phyloP scores from a whole-genome alignment of 2,329 filamentous ascomycete species.

The Periconia sp. region DNA sequence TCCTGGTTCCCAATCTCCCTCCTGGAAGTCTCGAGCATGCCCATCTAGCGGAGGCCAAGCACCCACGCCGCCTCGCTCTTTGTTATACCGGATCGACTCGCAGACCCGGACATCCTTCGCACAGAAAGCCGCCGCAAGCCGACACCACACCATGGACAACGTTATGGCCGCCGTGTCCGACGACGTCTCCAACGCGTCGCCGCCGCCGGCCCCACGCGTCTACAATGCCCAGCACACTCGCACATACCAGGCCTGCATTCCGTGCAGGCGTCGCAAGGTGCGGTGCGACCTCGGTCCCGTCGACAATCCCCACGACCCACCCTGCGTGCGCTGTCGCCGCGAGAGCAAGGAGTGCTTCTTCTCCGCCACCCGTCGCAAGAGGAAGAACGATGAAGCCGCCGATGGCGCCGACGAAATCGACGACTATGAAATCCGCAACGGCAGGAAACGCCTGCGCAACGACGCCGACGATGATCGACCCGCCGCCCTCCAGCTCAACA shows the following conservation, averaged over 20 bases:
- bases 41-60: constrained; percentile 1
- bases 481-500: constrained; percentile 26
- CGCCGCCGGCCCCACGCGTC: constrained; percentile 19
- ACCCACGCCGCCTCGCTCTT: background rate
- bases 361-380: constrained; percentile 90
- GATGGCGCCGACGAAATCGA: constrained; percentile 52
- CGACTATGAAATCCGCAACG: constrained; percentile 76
- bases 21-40: constrained; percentile 1
- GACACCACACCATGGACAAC: constrained; percentile 10
- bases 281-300: constrained; percentile 70
- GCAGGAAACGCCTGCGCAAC: constrained; percentile 69
- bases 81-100: constrained; percentile 4
- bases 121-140: constrained; percentile 27
- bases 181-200: constrained; percentile 29
- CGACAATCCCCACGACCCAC: constrained; percentile 91
- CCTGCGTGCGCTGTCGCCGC: constrained; percentile 89
- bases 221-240: constrained; percentile 40
- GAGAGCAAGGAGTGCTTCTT: constrained; percentile 98
- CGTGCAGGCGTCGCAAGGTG: constrained; percentile 63
- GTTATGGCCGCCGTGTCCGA: constrained; percentile 26
- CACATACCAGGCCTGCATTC: constrained; percentile 56
- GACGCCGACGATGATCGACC: constrained; percentile 52
- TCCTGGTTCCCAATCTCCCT: background rate
- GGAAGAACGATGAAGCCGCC: constrained; percentile 67
- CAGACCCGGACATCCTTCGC: constrained; percentile 10